Evolutionary conservation across 106 monocot species (phyloP), one percentile per base, ranked within the genome.

Genomic region (Allium fistulosum): DNA sequence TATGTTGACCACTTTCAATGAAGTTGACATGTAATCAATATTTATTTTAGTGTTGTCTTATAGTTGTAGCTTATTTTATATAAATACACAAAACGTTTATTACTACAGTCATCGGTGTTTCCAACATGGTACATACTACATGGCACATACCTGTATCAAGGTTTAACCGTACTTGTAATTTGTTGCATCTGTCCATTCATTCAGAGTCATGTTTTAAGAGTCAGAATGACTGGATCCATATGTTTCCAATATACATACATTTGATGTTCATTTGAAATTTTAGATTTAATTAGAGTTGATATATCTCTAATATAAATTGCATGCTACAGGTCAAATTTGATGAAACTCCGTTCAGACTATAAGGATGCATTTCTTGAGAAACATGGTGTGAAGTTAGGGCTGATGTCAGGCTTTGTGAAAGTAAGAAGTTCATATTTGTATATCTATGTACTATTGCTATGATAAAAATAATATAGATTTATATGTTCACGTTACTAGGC

Each of bases 1-100:
- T 46, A 61, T 96, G 91, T 82, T 96, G 26, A 96, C 96, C 57
- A 96, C 96, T 57, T 96, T 91, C 71, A 96, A 96, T 84, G 96
- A 96, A 92, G 96, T 96, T 62, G 91, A 96, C 80, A 96, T 96
- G 96, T 96, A 84, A 53, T 77, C 79, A 16, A 13, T 51, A 67
- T 27, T 59, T 46, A 9, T 66, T 15, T 67, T 48, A 1, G 58
- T 60, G 4, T 10, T 26, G 17, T 28, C 12, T 46, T 47, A 7
- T 37, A 5, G 37, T 37, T 37, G 37, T 37, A 37, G 37, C 37
- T 37, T 22, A 22, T 22, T 22, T 37, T 37, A 37, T 37, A 37
- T 37, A 37, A 0, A 37, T 37, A 37, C 37, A 37, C 5, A 37
- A 37, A 1, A 37, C 2, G 37, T 37, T 5, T 37, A 5, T 37